These are phyloP conservation scores for Spathaspora passalidarum DNA, from an alignment of 805 yeast genomes.

Conservation along the genomic window DNA sequence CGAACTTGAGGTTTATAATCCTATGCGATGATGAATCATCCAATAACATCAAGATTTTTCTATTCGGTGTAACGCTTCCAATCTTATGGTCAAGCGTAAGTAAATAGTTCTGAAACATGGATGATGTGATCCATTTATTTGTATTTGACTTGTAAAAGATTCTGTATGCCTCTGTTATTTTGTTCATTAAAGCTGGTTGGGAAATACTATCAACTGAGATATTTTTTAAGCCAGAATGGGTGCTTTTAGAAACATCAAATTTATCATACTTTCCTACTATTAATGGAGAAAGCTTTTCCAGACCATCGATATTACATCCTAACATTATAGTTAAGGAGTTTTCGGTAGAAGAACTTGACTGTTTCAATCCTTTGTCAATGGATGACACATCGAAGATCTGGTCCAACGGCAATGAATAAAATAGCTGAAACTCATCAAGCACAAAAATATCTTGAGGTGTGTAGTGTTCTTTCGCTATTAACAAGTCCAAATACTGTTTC, in stretches of 20 bases:
- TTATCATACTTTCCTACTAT: slow-evolving; percentile 57
- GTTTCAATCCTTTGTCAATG: slow-evolving; percentile 41
- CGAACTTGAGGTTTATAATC: slow-evolving; percentile 40
- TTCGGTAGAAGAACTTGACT: slow-evolving; percentile 36
- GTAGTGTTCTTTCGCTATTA: slow-evolving; percentile 32
- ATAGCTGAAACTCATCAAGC: slow-evolving; percentile 58
- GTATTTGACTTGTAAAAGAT: slow-evolving; percentile 57
- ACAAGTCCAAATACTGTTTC: slow-evolving; percentile 36
- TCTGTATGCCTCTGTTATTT: slow-evolving; percentile 49
- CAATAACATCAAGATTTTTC: slow-evolving; percentile 53
- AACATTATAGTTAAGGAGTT: slow-evolving; percentile 53
- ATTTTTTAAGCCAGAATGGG: slow-evolving; percentile 18
- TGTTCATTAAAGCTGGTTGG: slow-evolving; percentile 26
- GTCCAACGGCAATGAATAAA: slow-evolving; percentile 59
- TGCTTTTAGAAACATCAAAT: slow-evolving; percentile 32
- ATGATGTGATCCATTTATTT: slow-evolving; percentile 62
- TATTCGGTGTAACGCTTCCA: slow-evolving; percentile 34
- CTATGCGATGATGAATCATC: slow-evolving; percentile 66
- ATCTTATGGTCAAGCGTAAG: slow-evolving; percentile 58
- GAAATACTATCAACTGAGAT: slow-evolving; percentile 9
- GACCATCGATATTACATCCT: slow-evolving; percentile 60
- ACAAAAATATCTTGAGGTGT: slow-evolving; percentile 54
- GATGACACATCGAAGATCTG: slow-evolving; percentile 48
- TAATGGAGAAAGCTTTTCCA: slow-evolving; percentile 59
- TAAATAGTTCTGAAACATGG: slow-evolving; percentile 60